Percentiles rank a stretch among this genome's conserved stretches.
phyloP scores from a whole-genome alignment of 148 eudicot genomes.

The Chenopodium quinoa region DNA sequence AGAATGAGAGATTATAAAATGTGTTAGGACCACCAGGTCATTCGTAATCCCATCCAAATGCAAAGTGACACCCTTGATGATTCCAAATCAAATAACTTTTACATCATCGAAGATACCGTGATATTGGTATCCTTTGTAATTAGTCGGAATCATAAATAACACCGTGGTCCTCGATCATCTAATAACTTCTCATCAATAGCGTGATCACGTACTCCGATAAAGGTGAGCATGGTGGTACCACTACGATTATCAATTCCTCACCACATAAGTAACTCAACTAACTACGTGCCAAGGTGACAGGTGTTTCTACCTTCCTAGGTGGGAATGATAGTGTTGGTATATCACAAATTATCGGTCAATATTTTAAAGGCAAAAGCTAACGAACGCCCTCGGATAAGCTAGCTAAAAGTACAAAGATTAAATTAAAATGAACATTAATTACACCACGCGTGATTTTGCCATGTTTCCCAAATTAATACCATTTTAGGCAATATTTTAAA shows the following conservation, averaged over 20 bases:
- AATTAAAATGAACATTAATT: too few relatives aligned
- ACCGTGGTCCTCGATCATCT: not conserved
- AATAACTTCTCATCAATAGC: not conserved
- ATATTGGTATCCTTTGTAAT: not conserved
- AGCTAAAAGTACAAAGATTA: too few relatives aligned
- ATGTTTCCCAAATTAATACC: too few relatives aligned
- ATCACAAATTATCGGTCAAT: not conserved
- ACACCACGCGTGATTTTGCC: too few relatives aligned
- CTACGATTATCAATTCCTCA: not conserved
- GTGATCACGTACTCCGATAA: too few relatives aligned
- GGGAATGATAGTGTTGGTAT: not conserved
- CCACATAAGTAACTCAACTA: not conserved
- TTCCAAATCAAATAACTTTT: not conserved
- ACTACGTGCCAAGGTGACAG: not conserved
- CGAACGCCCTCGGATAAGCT: too few relatives aligned
- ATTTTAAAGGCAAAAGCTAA: too few relatives aligned
- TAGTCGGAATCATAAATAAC: not conserved
- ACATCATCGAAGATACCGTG: not conserved
- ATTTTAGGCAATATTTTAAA: too few relatives aligned
- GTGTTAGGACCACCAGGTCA: not conserved
- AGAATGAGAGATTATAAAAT: not conserved
- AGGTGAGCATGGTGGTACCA: too few relatives aligned
- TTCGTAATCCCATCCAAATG: not conserved
- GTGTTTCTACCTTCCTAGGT: not conserved
- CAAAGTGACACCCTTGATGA: not conserved